Conservation (phyloP, 495 filamentous ascomycete genomes). For the Lasiosphaeriaceae sp. region DNA sequence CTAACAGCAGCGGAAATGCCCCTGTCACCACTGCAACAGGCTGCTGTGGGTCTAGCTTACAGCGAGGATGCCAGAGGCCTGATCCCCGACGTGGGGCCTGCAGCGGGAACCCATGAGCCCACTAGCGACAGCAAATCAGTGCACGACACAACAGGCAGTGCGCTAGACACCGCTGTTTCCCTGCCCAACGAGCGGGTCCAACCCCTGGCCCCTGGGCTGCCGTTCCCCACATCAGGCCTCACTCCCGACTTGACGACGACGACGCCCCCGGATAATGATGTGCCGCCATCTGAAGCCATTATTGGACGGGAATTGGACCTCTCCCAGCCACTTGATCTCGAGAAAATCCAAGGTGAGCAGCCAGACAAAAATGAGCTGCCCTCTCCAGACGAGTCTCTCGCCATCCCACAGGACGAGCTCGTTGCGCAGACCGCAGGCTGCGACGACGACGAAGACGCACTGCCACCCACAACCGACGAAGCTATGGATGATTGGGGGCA, state of each 20-base stretch:
- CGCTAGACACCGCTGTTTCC: conserved; percentile 31
- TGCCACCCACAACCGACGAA: conserved; percentile 6
- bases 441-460: neutral
- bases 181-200: conserved; percentile 17
- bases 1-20: conserved; percentile 4
- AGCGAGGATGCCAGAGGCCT: conserved; percentile 17
- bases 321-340: conserved; percentile 6
- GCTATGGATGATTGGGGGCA: conserved; percentile 14
- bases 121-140: conserved; percentile 25
- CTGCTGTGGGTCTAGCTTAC: conserved; percentile 4
- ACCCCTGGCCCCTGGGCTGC: conserved; percentile 4
- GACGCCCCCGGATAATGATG: neutral
- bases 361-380: conserved; percentile 9
- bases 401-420: conserved; percentile 6
- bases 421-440: neutral
- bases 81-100: conserved; percentile 19
- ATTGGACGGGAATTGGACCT: neutral
- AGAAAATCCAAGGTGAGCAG: conserved; percentile 8
- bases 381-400: neutral
- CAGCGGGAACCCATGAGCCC: conserved; percentile 21
- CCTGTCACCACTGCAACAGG: conserved; percentile 11
- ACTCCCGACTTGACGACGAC: conserved; percentile 5
- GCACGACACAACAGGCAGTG: conserved; percentile 21
- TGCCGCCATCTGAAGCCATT: conserved; percentile 4
- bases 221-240: conserved; percentile 13